phyloP scores from a whole-genome alignment of 176 grass and related monocot genomes.

The Aegilops tauschii region DNA sequence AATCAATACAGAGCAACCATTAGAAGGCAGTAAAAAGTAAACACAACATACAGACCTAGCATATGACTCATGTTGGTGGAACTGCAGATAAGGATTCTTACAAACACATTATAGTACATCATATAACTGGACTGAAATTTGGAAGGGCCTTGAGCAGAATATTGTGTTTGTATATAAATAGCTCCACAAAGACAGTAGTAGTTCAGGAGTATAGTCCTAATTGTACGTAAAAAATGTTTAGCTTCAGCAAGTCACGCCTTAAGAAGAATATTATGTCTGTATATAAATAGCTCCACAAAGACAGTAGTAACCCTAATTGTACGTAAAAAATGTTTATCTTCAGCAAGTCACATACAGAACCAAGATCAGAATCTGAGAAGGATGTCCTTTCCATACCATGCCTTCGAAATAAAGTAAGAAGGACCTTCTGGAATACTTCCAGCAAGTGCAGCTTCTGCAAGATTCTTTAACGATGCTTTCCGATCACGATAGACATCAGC shows the following conservation, averaged over 20 bases:
- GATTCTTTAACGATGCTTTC: slow-evolving; percentile 82
- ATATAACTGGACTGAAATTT: not conserved
- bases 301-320: not conserved
- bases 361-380: slow-evolving; percentile 20
- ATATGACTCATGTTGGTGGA: slow-evolving; percentile 2
- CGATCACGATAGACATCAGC: slow-evolving; percentile 85
- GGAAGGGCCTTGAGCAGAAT: not conserved
- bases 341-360: not conserved
- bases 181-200: slow-evolving; percentile 15
- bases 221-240: not conserved
- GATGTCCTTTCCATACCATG: slow-evolving; percentile 59
- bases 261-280: slow-evolving; percentile 3
- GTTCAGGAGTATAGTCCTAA: not conserved
- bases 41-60: not conserved
- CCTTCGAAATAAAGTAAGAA: slow-evolving; percentile 81
- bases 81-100: slow-evolving; percentile 1
- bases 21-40: slow-evolving; percentile 5
- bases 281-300: slow-evolving; percentile 14
- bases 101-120: slow-evolving; percentile 17
- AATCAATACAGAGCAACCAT: slow-evolving; percentile 3
- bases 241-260: not conserved
- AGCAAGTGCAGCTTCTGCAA: slow-evolving; percentile 84
- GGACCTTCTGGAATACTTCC: slow-evolving; percentile 53
- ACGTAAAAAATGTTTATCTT: not conserved
- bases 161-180: not conserved